These are phyloP conservation scores for Galerina sulciceps DNA, from an alignment of 768 basidiomycete genomes.

Conservation along the genomic window DNA sequence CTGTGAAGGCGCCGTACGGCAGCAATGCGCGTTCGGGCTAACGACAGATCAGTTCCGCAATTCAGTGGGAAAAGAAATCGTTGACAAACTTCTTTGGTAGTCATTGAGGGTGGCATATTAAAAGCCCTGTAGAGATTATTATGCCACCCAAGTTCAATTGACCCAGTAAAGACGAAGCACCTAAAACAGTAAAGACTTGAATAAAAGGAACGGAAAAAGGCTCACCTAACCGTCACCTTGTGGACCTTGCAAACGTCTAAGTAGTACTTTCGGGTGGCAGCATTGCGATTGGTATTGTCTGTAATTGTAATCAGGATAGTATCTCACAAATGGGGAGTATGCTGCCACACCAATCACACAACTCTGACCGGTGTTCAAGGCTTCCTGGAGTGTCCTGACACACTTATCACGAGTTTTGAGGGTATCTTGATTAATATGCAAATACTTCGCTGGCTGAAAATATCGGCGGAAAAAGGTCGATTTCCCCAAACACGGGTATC, in stretches of 20 bases:
- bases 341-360: slow-evolving; percentile 73
- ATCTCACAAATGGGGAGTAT: background rate
- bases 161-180: slow-evolving; percentile 77
- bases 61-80: slow-evolving; percentile 15
- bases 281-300: slow-evolving; percentile 95
- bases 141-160: slow-evolving; percentile 87
- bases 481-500: slow-evolving; percentile 73
- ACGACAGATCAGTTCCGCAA: background rate
- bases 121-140: slow-evolving; percentile 90
- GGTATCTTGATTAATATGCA: slow-evolving; percentile 87
- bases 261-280: slow-evolving; percentile 70
- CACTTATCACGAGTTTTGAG: slow-evolving; percentile 80
- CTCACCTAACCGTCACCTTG: slow-evolving; percentile 59
- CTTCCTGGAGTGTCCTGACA: slow-evolving; percentile 61
- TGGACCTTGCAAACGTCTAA: slow-evolving; percentile 64
- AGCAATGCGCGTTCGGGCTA: slow-evolving; percentile 56
- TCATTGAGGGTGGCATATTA: slow-evolving; percentile 52
- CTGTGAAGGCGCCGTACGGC: slow-evolving; percentile 62
- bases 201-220: background rate
- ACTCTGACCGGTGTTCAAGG: slow-evolving; percentile 57
- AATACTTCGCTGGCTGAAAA: slow-evolving; percentile 71
- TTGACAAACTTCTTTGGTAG: slow-evolving; percentile 40
- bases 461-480: slow-evolving; percentile 75
- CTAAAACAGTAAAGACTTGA: slow-evolving; percentile 34
- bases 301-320: background rate